Base-by-base conservation (phyloP, 768 basidiomycete species). In the Mycena rosella region DNA sequence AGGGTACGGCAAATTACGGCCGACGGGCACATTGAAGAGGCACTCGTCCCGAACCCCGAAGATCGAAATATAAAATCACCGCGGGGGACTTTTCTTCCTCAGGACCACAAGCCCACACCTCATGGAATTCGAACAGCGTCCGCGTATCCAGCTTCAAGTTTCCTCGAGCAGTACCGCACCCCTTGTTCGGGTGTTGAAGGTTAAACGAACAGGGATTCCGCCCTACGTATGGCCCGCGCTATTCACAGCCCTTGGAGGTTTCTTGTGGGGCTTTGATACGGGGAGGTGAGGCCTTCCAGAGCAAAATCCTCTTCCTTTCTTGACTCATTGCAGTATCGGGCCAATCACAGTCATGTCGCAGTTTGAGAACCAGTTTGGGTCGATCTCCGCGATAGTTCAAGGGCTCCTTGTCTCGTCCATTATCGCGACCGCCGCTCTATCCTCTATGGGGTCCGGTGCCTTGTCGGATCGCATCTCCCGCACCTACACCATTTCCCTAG, bases 281-380 rank as follows among this genome's bases (percentile, higher is more conserved):
- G 5, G 80, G 67, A 71, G 61, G 75, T 67, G 11, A 14, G 56
- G 10, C 3, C 18, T 32, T 55, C n/a, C 6, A 44, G 34, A 24
- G 27, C 15, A 15, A 38, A 14, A 51, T 10, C 40, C 32, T 4
- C 5, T 58, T 10, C n/a, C 32, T 30, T 9, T 44, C 20, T 67
- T 34, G 55, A 15, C 36, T 32, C 6, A 3, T 27, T 34, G 18
- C 38, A 71, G 72, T 59, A 64, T 73, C 38, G 86, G 84, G 2
- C 81, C 85, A 34, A 74, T 86, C 34, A 85, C 80, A 3, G 79
- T 83, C 38, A 87, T 86, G 87, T 65, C 77, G 2, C 80, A 84
- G 22, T 86, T 87, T 70, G 66, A 75, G 56, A 29, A 66, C 9
- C 78, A 78, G 20, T 84, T 85, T 66, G 79, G 79, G 18, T 55